Evolutionary conservation across 805 yeast species (phyloP).

Genomic region (Schizosaccharomyces octosporus): DNA sequence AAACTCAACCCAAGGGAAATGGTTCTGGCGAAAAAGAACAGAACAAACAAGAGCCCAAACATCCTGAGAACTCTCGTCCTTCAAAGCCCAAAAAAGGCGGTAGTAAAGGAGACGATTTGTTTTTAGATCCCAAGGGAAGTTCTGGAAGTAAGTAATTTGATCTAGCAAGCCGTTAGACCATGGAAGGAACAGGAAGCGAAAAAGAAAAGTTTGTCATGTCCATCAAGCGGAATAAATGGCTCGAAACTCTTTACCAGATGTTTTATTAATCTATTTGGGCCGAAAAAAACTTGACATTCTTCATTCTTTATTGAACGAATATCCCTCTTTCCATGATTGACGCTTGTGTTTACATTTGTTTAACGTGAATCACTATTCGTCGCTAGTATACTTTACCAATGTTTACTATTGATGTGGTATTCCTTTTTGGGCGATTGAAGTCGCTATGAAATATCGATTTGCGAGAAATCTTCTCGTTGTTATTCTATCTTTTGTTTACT

Average conservation of each 20-base stretch:
- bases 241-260: too few species aligned
- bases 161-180: slow-evolving; percentile 10
- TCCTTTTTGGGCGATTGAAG: too few species aligned
- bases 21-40: neutral
- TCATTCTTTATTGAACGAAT: too few species aligned
- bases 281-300: too few species aligned
- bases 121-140: slow-evolving; percentile 1
- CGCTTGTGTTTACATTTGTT: too few species aligned
- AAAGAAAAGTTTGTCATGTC: too few species aligned
- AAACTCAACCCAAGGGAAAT: neutral
- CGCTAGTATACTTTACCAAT: too few species aligned
- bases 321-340: too few species aligned
- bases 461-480: neutral
- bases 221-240: too few species aligned
- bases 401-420: too few species aligned
- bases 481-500: neutral
- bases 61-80: neutral
- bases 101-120: neutral
- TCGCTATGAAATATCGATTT: neutral
- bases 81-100: neutral
- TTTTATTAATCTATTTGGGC: too few species aligned
- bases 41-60: neutral
- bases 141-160: neutral
- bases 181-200: neutral
- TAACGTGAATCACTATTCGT: too few species aligned